Conservation (phyloP, 345 rosid genomes). For the Anacardium occidentale region DNA sequence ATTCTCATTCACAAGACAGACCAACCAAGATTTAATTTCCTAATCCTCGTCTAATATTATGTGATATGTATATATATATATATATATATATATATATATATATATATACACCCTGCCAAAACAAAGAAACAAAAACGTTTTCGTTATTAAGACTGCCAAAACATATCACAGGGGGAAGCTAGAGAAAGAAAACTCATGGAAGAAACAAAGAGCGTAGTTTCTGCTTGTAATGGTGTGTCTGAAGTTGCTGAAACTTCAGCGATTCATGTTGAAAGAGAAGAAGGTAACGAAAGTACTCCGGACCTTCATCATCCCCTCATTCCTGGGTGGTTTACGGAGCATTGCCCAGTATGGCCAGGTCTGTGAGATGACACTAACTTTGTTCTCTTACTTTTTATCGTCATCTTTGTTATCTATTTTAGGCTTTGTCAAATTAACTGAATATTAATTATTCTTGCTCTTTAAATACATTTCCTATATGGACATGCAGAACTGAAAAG, state of each 20-base stretch:
- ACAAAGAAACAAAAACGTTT: too few species aligned
- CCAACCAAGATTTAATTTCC: not conserved
- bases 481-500: too few species aligned
- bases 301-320: slow-evolving; percentile 14
- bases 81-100: not conserved
- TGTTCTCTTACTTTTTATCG: not conserved
- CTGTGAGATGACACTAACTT: not conserved
- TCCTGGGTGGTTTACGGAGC: slow-evolving; percentile 41
- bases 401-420: not conserved
- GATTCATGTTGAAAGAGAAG: not conserved
- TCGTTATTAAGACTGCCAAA: too few species aligned
- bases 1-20: not conserved
- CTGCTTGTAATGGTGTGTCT: not conserved
- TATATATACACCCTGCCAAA: too few species aligned
- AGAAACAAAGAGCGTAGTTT: not conserved
- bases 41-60: not conserved
- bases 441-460: not conserved
- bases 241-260: not conserved
- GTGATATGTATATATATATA: not conserved
- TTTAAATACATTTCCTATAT: too few species aligned
- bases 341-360: slow-evolving; percentile 46
- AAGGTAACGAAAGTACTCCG: not conserved
- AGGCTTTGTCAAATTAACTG: not conserved
- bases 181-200: not conserved
- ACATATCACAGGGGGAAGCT: not conserved